Evolutionary conservation across 1,284 basidiomycete species (phyloP).

Genomic region (Lentinula novae-zelandiae): DNA sequence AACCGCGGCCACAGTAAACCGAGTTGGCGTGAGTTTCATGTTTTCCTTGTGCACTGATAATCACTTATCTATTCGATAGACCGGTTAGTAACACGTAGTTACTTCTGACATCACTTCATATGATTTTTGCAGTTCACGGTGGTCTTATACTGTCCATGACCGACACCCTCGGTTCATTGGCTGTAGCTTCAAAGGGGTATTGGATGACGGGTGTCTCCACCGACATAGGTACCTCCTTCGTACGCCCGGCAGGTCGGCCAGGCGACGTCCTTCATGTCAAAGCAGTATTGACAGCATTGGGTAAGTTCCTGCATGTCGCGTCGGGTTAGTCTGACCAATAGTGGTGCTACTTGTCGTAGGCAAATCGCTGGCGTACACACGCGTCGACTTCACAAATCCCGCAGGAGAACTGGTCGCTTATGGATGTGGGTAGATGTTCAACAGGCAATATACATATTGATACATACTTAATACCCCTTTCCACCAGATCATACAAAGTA

Average conservation of each 20-base stretch:
- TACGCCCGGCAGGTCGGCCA: slow-evolving; percentile 62
- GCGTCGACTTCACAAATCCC: slow-evolving; percentile 72
- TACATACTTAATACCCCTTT: slow-evolving; percentile 11
- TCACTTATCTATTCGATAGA: slow-evolving; percentile 19
- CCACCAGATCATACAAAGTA: slow-evolving; percentile 84
- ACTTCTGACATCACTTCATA: not conserved
- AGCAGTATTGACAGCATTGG: slow-evolving; percentile 61
- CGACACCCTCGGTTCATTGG: slow-evolving; percentile 83
- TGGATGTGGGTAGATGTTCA: slow-evolving; percentile 53
- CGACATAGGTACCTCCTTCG: slow-evolving; percentile 83
- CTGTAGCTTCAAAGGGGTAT: slow-evolving; percentile 78
- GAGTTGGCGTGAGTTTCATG: slow-evolving; percentile 57
- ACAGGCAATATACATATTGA: not conserved
- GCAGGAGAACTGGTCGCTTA: slow-evolving; percentile 79
- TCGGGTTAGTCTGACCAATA: not conserved
- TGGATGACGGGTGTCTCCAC: slow-evolving; percentile 86
- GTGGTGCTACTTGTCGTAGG: slow-evolving; percentile 40
- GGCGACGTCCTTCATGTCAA: slow-evolving; percentile 65
- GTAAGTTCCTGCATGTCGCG: slow-evolving; percentile 31
- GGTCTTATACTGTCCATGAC: slow-evolving; percentile 83
- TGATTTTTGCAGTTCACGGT: slow-evolving; percentile 62
- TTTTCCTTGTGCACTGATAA: not conserved
- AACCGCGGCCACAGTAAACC: slow-evolving; percentile 46
- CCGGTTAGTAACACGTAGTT: not conserved
- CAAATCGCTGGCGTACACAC: slow-evolving; percentile 80